phyloP scores from a whole-genome alignment of 1,139 yeast species.

The Pichia sp. region DNA sequence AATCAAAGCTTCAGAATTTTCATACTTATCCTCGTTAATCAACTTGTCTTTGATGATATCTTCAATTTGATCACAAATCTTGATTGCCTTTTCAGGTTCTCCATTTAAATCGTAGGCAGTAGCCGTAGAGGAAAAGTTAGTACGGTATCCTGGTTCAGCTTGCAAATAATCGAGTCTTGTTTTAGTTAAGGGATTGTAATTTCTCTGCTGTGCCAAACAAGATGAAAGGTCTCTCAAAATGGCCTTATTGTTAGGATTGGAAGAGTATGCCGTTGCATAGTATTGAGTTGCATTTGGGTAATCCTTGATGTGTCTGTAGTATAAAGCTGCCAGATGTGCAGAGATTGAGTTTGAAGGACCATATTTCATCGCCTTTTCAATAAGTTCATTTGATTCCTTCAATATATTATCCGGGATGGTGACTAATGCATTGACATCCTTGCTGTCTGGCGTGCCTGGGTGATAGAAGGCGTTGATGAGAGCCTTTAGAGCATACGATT shows the following conservation, averaged over 20 bases:
- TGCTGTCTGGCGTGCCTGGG: constrained; percentile 8
- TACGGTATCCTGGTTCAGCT: constrained; percentile 75
- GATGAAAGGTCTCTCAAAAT: constrained; percentile 77
- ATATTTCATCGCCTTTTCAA: constrained; percentile 53
- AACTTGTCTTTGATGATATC: constrained; percentile 62
- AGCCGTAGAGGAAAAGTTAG: constrained; percentile 89
- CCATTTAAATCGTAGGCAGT: constrained; percentile 74
- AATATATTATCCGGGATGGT: constrained; percentile 40
- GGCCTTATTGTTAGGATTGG: constrained; percentile 73
- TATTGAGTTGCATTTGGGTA: constrained; percentile 76
- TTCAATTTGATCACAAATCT: constrained; percentile 69
- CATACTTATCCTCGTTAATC: constrained; percentile 60
- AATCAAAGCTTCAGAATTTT: constrained; percentile 72
- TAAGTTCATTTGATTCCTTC: constrained; percentile 56
- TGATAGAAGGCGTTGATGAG: constrained; percentile 32
- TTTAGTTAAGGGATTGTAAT: constrained; percentile 52
- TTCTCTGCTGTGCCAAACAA: constrained; percentile 74
- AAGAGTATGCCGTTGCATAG: constrained; percentile 69
- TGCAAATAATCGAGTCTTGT: constrained; percentile 68
- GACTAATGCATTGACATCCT: constrained; percentile 19
- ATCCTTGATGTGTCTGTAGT: constrained; percentile 62
- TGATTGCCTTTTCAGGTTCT: constrained; percentile 61
- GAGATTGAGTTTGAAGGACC: constrained; percentile 56
- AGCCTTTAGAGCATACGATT: constrained; percentile 81
- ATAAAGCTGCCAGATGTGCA: constrained; percentile 82